A percentile compares a stretch with the other conserved stretches of the same genome.
These are phyloP conservation scores for Backusella liffmaniae DNA, from an alignment of 192 early-diverging fungal species.

Conservation along the genomic window DNA sequence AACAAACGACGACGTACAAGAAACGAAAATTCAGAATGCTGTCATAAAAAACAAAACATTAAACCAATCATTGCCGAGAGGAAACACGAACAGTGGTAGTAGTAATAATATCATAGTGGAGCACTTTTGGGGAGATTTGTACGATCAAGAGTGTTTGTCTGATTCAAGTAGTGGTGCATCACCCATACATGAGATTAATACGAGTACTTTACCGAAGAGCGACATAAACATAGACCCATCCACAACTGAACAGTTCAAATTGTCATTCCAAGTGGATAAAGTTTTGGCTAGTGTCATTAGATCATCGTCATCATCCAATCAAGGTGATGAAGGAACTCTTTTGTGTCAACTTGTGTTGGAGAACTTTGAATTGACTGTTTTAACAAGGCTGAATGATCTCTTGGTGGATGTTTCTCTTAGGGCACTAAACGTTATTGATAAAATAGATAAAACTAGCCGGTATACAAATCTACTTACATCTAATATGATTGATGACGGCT, in stretches of 20 bases:
- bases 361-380: constrained; percentile 66
- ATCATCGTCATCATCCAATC: constrained; percentile 38
- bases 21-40: not conserved
- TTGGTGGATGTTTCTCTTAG: constrained; percentile 72
- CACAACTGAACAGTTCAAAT: constrained; percentile 28
- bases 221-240: not conserved
- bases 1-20: not conserved
- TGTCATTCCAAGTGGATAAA: constrained; percentile 67
- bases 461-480: constrained; percentile 60
- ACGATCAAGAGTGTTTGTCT: not conserved
- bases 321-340: constrained; percentile 36
- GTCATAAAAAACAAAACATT: not conserved
- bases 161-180: not conserved
- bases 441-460: constrained; percentile 41
- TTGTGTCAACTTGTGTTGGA: constrained; percentile 69
- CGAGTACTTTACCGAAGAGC: not conserved
- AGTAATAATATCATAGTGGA: not conserved
- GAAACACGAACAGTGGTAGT: not conserved
- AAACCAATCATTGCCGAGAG: not conserved
- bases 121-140: not conserved
- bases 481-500: constrained; percentile 33
- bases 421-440: constrained; percentile 74
- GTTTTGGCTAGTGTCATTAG: constrained; percentile 61
- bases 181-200: not conserved
- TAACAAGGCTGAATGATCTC: constrained; percentile 67